A percentile compares a stretch with the other conserved stretches of the same genome.
phyloP scores from a whole-genome alignment of 345 rosid species.

The Brassica cretica region DNA sequence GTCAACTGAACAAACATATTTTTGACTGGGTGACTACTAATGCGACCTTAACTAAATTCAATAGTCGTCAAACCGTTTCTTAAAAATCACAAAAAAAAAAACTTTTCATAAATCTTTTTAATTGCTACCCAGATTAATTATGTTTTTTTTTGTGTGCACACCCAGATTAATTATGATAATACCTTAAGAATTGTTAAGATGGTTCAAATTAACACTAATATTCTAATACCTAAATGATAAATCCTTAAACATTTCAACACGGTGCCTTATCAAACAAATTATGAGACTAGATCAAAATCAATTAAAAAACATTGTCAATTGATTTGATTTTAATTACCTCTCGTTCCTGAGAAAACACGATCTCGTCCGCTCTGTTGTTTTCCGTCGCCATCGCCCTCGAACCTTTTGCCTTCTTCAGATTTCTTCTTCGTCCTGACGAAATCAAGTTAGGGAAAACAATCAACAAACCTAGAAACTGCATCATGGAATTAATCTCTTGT shows the following conservation, averaged over 20 bases:
- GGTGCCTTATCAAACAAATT: background rate
- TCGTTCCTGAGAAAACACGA: constrained; percentile 40
- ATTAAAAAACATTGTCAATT: background rate
- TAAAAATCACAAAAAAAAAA: background rate
- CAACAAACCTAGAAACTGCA: constrained; percentile 1
- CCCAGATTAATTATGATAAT: background rate
- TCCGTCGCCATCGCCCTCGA: constrained; percentile 47
- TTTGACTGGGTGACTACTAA: constrained; percentile 33
- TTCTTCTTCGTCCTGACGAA: constrained; percentile 12
- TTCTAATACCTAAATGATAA: background rate
- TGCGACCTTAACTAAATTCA: background rate
- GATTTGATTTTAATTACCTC: constrained; percentile 39
- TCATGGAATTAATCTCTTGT: background rate
- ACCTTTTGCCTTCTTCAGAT: background rate
- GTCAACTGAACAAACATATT: background rate
- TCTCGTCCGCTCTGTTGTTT: constrained; percentile 47
- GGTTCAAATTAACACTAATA: constrained; percentile 7
- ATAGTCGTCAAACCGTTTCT: constrained; percentile 12
- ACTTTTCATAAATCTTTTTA: background rate
- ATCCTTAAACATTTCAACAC: background rate
- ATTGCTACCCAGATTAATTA: background rate
- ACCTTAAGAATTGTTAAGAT: constrained; percentile 5
- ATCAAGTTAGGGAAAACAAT: background rate
- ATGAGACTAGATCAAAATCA: background rate
- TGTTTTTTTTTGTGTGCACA: background rate